phyloP scores from a whole-genome alignment of 2,329 filamentous ascomycete species.

The Epichloe bromicola region DNA sequence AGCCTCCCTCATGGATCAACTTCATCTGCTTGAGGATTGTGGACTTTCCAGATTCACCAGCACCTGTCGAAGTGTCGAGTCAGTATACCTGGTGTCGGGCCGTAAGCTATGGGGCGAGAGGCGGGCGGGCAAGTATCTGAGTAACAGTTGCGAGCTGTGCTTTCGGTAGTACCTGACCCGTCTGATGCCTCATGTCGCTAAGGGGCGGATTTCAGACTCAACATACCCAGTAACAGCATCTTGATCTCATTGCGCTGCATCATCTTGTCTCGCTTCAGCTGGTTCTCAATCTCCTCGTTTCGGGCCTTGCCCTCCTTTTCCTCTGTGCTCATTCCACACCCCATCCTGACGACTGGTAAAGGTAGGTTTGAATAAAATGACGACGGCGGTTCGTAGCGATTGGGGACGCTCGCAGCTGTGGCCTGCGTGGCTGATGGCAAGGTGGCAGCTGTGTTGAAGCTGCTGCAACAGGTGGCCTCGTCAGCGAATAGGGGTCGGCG shows the following conservation, averaged over 20 bases:
- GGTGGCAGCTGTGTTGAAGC: neutral
- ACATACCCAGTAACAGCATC: constrained; percentile 89
- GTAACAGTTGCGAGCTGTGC: neutral
- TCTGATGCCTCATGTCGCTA: neutral
- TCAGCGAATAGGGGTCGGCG: neutral
- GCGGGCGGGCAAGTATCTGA: neutral
- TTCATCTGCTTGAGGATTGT: constrained; percentile 48
- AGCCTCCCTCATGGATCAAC: constrained; percentile 97
- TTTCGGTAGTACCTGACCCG: neutral
- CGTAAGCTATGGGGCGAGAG: no score
- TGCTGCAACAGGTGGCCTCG: neutral
- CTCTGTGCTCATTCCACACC: constrained; percentile 99
- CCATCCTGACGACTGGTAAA: constrained; percentile 57
- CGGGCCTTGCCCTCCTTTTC: constrained; percentile 99
- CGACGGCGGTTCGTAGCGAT: neutral
- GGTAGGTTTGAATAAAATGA: neutral
- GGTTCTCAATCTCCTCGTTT: constrained; percentile 99
- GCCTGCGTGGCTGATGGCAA: neutral
- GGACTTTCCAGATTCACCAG: constrained; percentile 70
- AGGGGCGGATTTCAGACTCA: no score
- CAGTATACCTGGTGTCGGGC: neutral
- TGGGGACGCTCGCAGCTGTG: neutral
- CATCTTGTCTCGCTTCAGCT: constrained; percentile 97
- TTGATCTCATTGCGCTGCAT: constrained; percentile 99
- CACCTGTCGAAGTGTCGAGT: constrained; percentile 44